Evolutionary conservation across 202 grass and related monocot species (phyloP), one percentile per base, ranked within the genome.

Genomic region (Brachypodium distachyon): DNA sequence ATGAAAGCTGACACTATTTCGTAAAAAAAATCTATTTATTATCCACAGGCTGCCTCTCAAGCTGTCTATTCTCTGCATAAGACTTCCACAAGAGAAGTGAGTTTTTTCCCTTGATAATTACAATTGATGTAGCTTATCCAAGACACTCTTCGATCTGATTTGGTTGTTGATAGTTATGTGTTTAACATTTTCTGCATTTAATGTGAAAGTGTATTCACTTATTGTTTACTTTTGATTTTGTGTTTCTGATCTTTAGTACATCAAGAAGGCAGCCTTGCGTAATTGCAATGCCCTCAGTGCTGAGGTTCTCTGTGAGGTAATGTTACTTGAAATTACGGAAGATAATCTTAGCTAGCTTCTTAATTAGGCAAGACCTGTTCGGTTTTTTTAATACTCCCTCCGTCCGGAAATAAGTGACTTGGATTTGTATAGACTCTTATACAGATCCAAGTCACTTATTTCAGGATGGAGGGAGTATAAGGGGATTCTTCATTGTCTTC

Each of bases 61-160:
- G 87, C 95, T 67, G 89, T 98, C 40, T 95, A 95, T 82, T 98
- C 95, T 76, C 78, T 98, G 63, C 91, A 98, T 73, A 98, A 98
- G 77, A 95, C 87, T 64, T 91, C 95, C 28, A 98, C 95, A 0
- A 90, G 95, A 95, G 95, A 98, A 67, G 95, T 95, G 80, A 79
- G 89, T 74, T 69, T 51, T 51, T 56, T 61, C 36, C 36, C 10
- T 27, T 3, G 43, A 47, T 10, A 61, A 60, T n/a, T 46, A 43
- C 8, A 26, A 29, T n/a, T n/a, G n/a, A 22, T 59, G 27, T 41
- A n/a, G 34, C 34, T 34, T 71, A 54, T 50, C 3, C 0, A 4
- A 51, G 8, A 18, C 4, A 4, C 74, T 65, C 16, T 41, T 34
- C 40, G 13, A 51, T 64, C 9, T 64, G 3, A 23, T 36, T 33